These are phyloP conservation scores for Candida taoyuanica DNA, from an alignment of 805 yeast species.

Conservation along the genomic window DNA sequence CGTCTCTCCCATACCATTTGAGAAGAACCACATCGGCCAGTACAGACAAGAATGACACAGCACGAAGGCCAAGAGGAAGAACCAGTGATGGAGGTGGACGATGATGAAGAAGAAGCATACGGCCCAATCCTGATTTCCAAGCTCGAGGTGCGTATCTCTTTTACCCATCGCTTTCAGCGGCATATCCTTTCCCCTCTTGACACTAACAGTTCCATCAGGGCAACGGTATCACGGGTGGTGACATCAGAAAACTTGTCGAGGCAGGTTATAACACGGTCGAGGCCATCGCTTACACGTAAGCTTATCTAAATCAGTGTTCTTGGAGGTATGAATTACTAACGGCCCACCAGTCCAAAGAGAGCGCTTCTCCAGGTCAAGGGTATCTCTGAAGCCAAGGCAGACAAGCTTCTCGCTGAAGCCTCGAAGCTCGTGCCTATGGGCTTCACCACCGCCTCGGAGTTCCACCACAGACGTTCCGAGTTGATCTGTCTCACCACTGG, in stretches of 20 bases:
- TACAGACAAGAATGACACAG: constrained; percentile 10
- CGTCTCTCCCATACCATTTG: not conserved
- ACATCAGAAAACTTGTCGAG: constrained; percentile 73
- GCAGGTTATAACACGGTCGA: constrained; percentile 89
- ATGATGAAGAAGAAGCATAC: constrained; percentile 49
- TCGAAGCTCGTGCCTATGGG: constrained; percentile 90
- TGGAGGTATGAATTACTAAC: constrained; percentile 6
- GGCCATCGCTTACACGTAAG: constrained; percentile 78
- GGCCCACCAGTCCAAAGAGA: constrained; percentile 54
- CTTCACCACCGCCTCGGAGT: constrained; percentile 94
- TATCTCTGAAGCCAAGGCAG: constrained; percentile 94
- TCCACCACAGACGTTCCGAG: constrained; percentile 84
- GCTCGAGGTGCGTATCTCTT: constrained; percentile 32
- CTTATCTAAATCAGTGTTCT: constrained; percentile 2
- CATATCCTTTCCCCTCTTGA: not conserved
- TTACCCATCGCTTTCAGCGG: not conserved
- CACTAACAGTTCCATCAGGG: constrained; percentile 37
- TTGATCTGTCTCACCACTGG: constrained; percentile 94
- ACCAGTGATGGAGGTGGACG: constrained; percentile 26
- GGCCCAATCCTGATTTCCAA: constrained; percentile 54
- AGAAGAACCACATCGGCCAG: not conserved
- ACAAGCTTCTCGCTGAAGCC: constrained; percentile 75
- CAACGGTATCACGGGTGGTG: constrained; percentile 79
- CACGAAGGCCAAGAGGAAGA: constrained; percentile 12
- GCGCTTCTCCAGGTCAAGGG: constrained; percentile 77